phyloP scores from a whole-genome alignment of 495 filamentous ascomycete species.

The Penicillium alfredii region DNA sequence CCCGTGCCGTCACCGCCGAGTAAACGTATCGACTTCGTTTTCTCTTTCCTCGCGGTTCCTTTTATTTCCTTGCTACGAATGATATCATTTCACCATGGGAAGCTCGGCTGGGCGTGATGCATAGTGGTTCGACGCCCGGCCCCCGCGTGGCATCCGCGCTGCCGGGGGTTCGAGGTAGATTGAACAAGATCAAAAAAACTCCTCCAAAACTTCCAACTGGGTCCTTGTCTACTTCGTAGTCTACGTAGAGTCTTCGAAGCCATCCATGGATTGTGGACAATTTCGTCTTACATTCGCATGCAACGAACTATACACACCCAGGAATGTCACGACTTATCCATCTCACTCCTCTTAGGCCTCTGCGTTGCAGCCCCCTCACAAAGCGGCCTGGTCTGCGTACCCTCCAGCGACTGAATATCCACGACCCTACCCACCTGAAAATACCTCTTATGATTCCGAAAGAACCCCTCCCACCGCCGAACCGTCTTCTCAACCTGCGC shows the following conservation, averaged over 20 bases:
- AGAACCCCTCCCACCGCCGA: constrained; percentile 56
- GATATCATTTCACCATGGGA: constrained; percentile 40
- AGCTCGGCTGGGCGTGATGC: constrained; percentile 40
- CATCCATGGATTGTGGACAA: no score
- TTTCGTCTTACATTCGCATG: no score
- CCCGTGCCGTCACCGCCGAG: constrained; percentile 47
- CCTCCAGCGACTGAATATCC: constrained; percentile 23
- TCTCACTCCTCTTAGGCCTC: constrained; percentile 34
- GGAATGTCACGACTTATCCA: no score
- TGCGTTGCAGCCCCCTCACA: constrained; percentile 43
- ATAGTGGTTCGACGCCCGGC: constrained; percentile 30
- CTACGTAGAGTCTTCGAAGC: no score
- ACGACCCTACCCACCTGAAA: constrained; percentile 62
- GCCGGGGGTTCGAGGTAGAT: constrained; percentile 26
- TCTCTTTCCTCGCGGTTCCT: constrained; percentile 37
- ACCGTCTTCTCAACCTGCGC: constrained; percentile 41
- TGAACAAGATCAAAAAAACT: constrained; percentile 31
- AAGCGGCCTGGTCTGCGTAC: constrained; percentile 35
- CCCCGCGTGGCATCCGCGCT: constrained; percentile 29
- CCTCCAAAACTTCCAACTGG: constrained; percentile 26
- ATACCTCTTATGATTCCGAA: constrained; percentile 70
- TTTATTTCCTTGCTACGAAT: constrained; percentile 40
- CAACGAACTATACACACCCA: no score
- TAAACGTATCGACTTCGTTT: constrained; percentile 40
- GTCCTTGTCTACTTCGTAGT: constrained; percentile 3